These are phyloP conservation scores for Paecilomyces dactylethromorphus DNA, from an alignment of 2,329 filamentous ascomycete species.

Conservation along the genomic window DNA sequence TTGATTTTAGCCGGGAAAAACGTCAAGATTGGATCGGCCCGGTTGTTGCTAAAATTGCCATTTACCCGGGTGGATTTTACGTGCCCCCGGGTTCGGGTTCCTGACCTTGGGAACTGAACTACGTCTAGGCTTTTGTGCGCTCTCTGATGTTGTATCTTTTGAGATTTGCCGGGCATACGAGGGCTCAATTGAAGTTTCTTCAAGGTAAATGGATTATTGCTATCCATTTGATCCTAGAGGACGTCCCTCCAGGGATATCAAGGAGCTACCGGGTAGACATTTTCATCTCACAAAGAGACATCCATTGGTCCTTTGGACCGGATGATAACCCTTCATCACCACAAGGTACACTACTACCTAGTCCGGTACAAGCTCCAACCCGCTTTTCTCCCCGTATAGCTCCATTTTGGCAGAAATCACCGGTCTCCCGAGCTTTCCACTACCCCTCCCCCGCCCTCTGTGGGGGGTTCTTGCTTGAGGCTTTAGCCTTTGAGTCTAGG, in stretches of 20 bases:
- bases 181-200: too few species aligned
- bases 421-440: neutral
- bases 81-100: neutral
- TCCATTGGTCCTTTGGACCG: neutral
- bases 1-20: neutral
- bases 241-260: too few species aligned
- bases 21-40: neutral
- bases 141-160: neutral
- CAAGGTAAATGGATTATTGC: too few species aligned
- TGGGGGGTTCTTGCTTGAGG: neutral
- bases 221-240: too few species aligned
- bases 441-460: neutral
- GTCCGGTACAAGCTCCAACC: neutral
- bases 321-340: neutral
- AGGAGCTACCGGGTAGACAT: neutral
- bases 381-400: neutral
- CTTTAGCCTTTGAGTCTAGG: slow-evolving; percentile 3
- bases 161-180: too few species aligned
- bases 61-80: neutral
- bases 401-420: neutral
- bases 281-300: neutral
- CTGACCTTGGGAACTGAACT: neutral
- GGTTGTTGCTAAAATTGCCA: neutral
- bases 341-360: neutral
- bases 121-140: too few species aligned